Conservation (phyloP, 2,329 filamentous ascomycete genomes). For the Colletotrichum siamense region DNA sequence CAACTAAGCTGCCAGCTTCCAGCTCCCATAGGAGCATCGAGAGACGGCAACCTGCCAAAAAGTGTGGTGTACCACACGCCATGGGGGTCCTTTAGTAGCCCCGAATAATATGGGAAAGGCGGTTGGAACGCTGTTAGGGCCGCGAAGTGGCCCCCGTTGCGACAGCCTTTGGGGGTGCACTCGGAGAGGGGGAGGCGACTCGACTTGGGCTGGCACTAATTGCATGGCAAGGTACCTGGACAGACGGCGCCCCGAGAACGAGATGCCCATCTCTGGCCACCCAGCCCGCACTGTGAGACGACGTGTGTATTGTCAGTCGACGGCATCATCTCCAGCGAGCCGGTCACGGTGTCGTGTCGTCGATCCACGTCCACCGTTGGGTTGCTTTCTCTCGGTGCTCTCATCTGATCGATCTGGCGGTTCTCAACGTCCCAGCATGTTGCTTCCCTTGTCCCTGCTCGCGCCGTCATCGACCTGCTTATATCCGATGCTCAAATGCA, state of each 20-base stretch:
- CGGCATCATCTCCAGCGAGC: background rate
- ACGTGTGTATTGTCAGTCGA: background rate
- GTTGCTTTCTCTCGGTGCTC: background rate
- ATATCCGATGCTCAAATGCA: background rate
- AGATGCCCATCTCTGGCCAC: background rate
- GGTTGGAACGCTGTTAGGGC: background rate
- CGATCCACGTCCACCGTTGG: background rate
- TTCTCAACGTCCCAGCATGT: background rate
- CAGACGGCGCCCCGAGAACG: background rate
- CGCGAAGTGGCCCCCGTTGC: background rate
- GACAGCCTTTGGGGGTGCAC: background rate
- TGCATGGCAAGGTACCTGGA: background rate
- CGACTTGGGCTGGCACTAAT: background rate
- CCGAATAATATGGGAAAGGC: slow-evolving; percentile 1
- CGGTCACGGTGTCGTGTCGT: background rate
- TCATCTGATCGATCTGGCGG: background rate
- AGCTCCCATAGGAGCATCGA: background rate
- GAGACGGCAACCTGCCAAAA: background rate
- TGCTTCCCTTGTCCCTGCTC: background rate
- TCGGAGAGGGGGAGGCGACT: background rate
- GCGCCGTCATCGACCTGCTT: background rate
- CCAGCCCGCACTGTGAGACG: background rate
- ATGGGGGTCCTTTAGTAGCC: background rate
- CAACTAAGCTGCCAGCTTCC: background rate
- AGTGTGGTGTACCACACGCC: slow-evolving; percentile 15